These are phyloP conservation scores for Silene uniflora DNA, from an alignment of 148 eudicot genomes.

Conservation along the genomic window DNA sequence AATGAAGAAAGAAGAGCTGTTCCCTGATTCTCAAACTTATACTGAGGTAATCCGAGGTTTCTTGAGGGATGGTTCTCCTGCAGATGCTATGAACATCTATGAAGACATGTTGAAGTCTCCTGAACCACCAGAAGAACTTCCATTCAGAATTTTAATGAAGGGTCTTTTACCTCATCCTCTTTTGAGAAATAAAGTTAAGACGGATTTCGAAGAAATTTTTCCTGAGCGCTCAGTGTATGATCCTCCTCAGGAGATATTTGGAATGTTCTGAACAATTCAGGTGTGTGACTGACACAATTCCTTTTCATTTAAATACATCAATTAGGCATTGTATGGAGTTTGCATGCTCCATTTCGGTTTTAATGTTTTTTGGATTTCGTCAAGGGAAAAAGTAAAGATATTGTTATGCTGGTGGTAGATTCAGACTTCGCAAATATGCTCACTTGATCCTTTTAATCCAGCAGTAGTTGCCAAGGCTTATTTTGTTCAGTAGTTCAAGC, in stretches of 20 bases:
- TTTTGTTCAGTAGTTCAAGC: no score
- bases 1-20: slow-evolving; percentile 72
- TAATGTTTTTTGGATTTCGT: no score
- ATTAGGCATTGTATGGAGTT: neutral
- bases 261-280: slow-evolving; percentile 51
- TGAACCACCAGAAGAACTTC: slow-evolving; percentile 86
- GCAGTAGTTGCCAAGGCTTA: no score
- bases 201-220: slow-evolving; percentile 86
- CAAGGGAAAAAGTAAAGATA: no score
- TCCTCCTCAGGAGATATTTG: slow-evolving; percentile 96
- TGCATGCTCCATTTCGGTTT: neutral
- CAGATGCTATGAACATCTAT: slow-evolving; percentile 92
- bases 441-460: no score
- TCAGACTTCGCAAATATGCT: no score
- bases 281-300: slow-evolving; percentile 25
- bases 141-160: slow-evolving; percentile 80
- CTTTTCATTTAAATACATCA: neutral
- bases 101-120: slow-evolving; percentile 95
- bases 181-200: slow-evolving; percentile 85
- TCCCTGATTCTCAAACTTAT: slow-evolving; percentile 85
- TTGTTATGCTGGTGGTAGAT: no score
- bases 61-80: slow-evolving; percentile 80
- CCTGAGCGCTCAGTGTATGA: slow-evolving; percentile 83
- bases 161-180: slow-evolving; percentile 96
- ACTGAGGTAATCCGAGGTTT: slow-evolving; percentile 87